Evolutionary conservation across 2,329 filamentous ascomycete species (phyloP).

Genomic region (Stachybotrys elegans): DNA sequence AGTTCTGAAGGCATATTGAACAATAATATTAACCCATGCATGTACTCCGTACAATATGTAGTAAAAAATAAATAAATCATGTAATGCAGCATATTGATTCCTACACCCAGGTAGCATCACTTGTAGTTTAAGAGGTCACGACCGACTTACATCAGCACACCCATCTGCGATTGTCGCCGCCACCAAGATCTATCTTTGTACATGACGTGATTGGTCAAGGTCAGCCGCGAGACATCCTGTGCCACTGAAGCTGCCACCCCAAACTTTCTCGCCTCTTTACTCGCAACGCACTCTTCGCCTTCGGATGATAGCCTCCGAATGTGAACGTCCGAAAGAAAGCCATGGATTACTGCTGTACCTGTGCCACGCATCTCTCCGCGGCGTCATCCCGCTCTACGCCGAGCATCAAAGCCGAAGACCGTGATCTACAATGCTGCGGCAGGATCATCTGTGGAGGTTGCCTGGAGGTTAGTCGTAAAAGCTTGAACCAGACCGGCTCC

Average conservation of each 20-base stretch:
- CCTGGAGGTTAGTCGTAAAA: constrained; percentile 53
- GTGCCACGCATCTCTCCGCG: constrained; percentile 55
- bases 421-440: constrained; percentile 62
- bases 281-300: no score
- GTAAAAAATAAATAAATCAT: no score
- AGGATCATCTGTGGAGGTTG: constrained; percentile 69
- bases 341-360: constrained; percentile 62
- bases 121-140: no score
- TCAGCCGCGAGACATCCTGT: background rate
- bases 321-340: constrained; percentile 1
- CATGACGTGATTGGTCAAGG: constrained; percentile 20
- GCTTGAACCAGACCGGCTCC: no score
- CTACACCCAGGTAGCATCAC: no score
- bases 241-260: background rate
- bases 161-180: no score
- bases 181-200: constrained; percentile 3
- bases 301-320: constrained; percentile 5
- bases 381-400: constrained; percentile 50
- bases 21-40: no score
- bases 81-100: no score
- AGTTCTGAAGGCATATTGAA: no score
- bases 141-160: no score
- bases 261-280: no score
- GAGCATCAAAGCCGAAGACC: constrained; percentile 55
- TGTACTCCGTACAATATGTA: no score